These are phyloP conservation scores for Astrocystis sublimbata DNA, from an alignment of 495 filamentous ascomycete genomes.

Conservation along the genomic window DNA sequence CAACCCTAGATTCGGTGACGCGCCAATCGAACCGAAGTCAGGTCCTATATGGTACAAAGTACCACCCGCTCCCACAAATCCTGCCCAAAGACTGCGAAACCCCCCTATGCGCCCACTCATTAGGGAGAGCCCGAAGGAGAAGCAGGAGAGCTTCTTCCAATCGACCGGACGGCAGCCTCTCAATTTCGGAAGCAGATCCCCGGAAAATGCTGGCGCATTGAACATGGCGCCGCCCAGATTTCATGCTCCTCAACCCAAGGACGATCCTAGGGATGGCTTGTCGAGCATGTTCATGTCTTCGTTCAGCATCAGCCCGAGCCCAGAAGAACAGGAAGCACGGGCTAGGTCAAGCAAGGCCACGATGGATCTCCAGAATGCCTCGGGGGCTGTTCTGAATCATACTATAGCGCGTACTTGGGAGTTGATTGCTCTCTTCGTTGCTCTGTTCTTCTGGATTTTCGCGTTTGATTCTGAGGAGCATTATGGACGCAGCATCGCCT, in stretches of 20 bases:
- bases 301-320: conserved; percentile 33
- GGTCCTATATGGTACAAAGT: conserved; percentile 59
- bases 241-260: conserved; percentile 28
- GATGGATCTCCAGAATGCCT: neutral
- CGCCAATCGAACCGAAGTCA: conserved; percentile 42
- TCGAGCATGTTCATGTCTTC: conserved; percentile 35
- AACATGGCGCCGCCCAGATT: conserved; percentile 30
- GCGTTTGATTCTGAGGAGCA: conserved; percentile 26
- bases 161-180: conserved; percentile 20
- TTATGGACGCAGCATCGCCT: conserved; percentile 27
- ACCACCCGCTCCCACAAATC: conserved; percentile 64
- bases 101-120: conserved; percentile 55
- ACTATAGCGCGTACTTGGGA: conserved; percentile 19
- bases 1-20: conserved; percentile 58
- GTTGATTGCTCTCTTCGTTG: conserved; percentile 23
- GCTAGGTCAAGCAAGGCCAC: neutral
- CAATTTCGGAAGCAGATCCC: conserved; percentile 17
- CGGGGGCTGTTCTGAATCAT: conserved; percentile 1
- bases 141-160: conserved; percentile 49
- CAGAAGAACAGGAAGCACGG: conserved; percentile 20
- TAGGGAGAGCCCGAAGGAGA: conserved; percentile 41
- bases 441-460: conserved; percentile 26
- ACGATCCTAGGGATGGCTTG: conserved; percentile 35
- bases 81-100: conserved; percentile 64
- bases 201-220: conserved; percentile 19